Base-by-base conservation (phyloP, 768 basidiomycete genomes). In the Lactarius psammicola region DNA sequence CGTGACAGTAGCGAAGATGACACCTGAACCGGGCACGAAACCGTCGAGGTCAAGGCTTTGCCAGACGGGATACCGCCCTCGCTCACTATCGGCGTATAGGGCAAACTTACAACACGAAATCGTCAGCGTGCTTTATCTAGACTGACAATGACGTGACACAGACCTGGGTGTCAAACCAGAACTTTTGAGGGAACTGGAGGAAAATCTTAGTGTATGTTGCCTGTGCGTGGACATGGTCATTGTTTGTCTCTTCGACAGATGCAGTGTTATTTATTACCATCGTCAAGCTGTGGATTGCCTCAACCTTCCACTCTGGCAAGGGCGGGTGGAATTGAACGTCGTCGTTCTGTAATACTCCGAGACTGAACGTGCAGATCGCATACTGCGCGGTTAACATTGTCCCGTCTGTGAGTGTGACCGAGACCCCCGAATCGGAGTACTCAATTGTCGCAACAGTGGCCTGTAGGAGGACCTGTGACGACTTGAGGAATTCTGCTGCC, bases 331-430 rank as follows among this genome's bases (percentile, higher is more conserved):
- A 89, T 6, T 3, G 31, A 28, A 59, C 66, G 9, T 88, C 86
- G 33, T 80, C 61, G 23, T 62, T 49, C 51, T 66, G 65, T 49
- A 63, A 31, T 74, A 87, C 70, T 68, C 80, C 84, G 68, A 87
- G 85, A 86, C 87, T 88, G 75, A 89, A 89, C 0, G 88, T 89
- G 68, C 81, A 83, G 58, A 68, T 68, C 33, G 57, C 67, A 51
- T 68, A 68, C 31, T 60, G 7, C 42, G 62, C 62, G 5, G 71
- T 75, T 10, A 88, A 69, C 1, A 38, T 74, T 28, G 73, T 64
- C n/a, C 67, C 62, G n/a, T 64, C 40, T 20, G 51, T 34, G n/a
- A 64, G 59, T 30, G 77, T 76, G 26, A 89, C 80, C 0, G 72
- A 88, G 13, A 87, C 80, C 0, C 85, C 84, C 73, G 87, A 88